phyloP scores from a whole-genome alignment of 495 filamentous ascomycete genomes.

The Trichoderma gamsii region DNA sequence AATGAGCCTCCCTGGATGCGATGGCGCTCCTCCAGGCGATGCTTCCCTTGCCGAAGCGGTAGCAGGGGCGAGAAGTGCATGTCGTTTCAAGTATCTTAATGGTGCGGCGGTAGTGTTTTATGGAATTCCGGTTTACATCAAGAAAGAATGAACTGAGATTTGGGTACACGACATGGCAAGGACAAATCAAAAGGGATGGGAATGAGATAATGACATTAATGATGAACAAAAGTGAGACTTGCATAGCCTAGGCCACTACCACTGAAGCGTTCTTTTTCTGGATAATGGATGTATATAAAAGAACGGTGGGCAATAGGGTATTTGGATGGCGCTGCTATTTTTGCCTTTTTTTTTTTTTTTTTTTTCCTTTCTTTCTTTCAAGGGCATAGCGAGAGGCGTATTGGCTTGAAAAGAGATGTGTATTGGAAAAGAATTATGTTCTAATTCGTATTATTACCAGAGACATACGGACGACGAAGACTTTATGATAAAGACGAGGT shows the following conservation, averaged over 20 bases:
- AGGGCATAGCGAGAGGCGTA: background rate
- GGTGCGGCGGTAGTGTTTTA: slow-evolving; percentile 90
- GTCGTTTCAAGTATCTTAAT: slow-evolving; percentile 83
- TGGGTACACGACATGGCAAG: background rate
- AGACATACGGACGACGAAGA: background rate
- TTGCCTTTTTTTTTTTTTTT: background rate
- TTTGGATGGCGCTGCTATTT: background rate
- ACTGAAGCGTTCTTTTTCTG: background rate
- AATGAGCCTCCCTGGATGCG: slow-evolving; percentile 21
- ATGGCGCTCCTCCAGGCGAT: slow-evolving; percentile 18
- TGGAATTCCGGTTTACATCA: slow-evolving; percentile 84
- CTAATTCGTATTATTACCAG: background rate
- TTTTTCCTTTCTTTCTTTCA: background rate
- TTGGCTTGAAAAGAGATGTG: background rate
- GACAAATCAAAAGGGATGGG: background rate
- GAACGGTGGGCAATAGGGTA: no score
- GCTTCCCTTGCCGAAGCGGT: slow-evolving; percentile 70
- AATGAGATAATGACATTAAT: background rate
- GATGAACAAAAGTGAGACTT: background rate
- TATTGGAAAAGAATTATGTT: background rate
- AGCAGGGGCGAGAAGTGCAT: slow-evolving; percentile 60
- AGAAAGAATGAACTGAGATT: slow-evolving; percentile 15
- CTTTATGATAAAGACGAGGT: background rate
- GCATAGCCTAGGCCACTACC: background rate
- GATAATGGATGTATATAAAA: background rate